phyloP scores from a whole-genome alignment of 495 filamentous ascomycete genomes.

The Penicillium paxilli region DNA sequence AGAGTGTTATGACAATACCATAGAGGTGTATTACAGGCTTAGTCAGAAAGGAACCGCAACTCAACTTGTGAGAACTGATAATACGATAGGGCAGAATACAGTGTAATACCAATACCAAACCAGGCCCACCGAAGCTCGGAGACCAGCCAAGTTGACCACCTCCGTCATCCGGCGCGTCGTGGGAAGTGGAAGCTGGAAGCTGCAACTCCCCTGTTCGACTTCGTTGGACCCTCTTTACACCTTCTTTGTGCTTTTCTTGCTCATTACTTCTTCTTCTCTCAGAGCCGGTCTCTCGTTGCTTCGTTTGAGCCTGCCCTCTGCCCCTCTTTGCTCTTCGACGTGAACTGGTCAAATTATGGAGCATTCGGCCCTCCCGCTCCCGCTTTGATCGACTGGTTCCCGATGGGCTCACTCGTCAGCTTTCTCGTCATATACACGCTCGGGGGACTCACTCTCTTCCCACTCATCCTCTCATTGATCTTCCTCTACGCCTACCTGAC shows the following conservation, averaged over 20 bases:
- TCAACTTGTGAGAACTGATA: background rate
- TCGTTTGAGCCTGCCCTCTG: constrained; percentile 1
- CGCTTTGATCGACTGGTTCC: constrained; percentile 37
- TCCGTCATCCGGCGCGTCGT: constrained; percentile 19
- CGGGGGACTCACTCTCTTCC: constrained; percentile 89
- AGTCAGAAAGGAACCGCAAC: background rate
- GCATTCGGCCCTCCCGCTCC: constrained; percentile 29
- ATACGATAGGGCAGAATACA: background rate
- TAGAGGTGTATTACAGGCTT: background rate
- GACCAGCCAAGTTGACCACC: no score
- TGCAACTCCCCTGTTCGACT: constrained; percentile 24
- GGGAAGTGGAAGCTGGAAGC: constrained; percentile 20
- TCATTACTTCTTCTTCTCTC: constrained; percentile 2
- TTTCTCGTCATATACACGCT: constrained; percentile 79
- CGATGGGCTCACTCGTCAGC: constrained; percentile 67
- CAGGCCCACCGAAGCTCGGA: constrained; percentile 3
- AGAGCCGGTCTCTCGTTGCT: constrained; percentile 23
- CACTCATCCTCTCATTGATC: constrained; percentile 64
- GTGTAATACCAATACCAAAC: constrained; percentile 1
- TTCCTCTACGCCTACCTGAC: constrained; percentile 70
- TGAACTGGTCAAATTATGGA: constrained; percentile 32
- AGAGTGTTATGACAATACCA: background rate
- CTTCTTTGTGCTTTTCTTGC: background rate
- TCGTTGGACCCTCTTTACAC: constrained; percentile 3
- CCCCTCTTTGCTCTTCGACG: constrained; percentile 2